Conservation (phyloP, 2,329 filamentous ascomycete genomes). For the Coniochaeta ligniaria region DNA sequence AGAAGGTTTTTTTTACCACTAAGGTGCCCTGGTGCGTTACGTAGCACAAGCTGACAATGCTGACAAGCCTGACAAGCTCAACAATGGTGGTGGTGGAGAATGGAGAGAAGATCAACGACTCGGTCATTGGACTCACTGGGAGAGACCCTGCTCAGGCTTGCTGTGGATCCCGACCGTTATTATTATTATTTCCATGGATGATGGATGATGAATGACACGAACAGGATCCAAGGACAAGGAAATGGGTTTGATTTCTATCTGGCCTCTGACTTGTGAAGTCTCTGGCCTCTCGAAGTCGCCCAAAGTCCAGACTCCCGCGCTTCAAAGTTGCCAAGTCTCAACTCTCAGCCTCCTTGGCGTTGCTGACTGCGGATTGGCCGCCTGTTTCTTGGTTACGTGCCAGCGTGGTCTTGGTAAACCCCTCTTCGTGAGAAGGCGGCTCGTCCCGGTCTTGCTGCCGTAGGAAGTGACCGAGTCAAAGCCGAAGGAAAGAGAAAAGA, state of each 20-base stretch:
- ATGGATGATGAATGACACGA: no score
- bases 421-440: background rate
- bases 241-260: no score
- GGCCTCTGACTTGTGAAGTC: no score
- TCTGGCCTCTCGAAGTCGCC: background rate
- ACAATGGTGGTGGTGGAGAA: background rate
- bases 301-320: no score
- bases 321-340: background rate
- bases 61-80: background rate
- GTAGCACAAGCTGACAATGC: no score
- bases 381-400: background rate
- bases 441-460: background rate
- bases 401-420: background rate
- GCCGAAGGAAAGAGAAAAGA: background rate
- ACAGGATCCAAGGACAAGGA: background rate
- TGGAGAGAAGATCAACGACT: background rate
- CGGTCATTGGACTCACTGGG: background rate
- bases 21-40: no score
- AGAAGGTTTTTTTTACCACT: no score
- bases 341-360: background rate
- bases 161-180: background rate
- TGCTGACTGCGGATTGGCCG: background rate
- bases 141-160: background rate
- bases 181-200: background rate
- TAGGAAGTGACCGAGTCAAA: background rate